These are phyloP conservation scores for Agastache rugosa DNA, from an alignment of 257 asterid species.

Conservation along the genomic window DNA sequence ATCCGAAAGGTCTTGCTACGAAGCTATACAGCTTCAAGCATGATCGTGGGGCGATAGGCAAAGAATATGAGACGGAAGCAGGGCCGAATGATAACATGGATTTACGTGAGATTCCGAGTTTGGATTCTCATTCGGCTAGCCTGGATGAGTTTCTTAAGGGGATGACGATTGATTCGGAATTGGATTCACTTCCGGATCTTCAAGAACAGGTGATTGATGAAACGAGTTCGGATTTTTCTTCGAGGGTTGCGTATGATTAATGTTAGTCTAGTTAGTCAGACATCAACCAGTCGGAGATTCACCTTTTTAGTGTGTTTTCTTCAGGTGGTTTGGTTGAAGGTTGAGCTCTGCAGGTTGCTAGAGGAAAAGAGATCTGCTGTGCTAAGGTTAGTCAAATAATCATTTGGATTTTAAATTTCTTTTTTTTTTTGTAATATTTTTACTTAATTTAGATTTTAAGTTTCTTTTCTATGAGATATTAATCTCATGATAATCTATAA, in stretches of 20 bases:
- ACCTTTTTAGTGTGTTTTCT: constrained; percentile 42
- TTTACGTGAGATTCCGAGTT: constrained; percentile 35
- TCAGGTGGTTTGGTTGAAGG: constrained; percentile 93
- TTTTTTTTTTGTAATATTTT: too few species aligned
- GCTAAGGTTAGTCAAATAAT: constrained; percentile 61
- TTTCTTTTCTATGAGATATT: too few species aligned
- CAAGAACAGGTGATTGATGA: constrained; percentile 70
- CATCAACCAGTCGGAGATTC: constrained; percentile 24
- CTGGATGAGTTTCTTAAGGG: constrained; percentile 60
- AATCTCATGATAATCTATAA: too few species aligned
- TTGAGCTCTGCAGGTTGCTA: constrained; percentile 77
- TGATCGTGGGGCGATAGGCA: constrained; percentile 48
- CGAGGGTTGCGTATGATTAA: too few species aligned
- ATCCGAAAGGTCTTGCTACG: constrained; percentile 77
- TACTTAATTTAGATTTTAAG: too few species aligned
- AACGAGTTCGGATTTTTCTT: too few species aligned
- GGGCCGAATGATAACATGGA: constrained; percentile 46
- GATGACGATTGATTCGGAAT: constrained; percentile 61
- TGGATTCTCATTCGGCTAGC: constrained; percentile 52
- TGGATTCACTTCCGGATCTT: constrained; percentile 78
- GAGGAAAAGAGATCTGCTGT: constrained; percentile 84
- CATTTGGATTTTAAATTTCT: too few species aligned
- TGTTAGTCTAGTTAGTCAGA: not conserved
- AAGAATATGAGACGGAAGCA: constrained; percentile 52
- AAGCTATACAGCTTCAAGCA: constrained; percentile 91